Evolutionary conservation across 2,329 filamentous ascomycete genomes (phyloP), one percentile per base, ranked within the genome.

Genomic region (Pseudogymnoascus sp.): DNA sequence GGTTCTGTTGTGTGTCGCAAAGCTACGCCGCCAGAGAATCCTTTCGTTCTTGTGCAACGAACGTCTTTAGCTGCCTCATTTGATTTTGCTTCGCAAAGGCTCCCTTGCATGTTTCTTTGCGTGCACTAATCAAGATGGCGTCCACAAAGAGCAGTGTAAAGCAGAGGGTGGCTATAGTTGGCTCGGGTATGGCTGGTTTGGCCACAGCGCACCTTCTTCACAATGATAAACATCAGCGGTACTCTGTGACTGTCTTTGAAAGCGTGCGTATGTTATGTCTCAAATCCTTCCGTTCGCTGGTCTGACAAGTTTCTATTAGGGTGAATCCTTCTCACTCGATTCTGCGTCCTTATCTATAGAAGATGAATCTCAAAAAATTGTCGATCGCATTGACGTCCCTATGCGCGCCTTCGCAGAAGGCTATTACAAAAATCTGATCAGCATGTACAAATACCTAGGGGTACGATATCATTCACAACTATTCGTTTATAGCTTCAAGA

Each of bases 401-500:
- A 82, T 82, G 80, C 78, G 80, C 61, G 78, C 77, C 5, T 80
- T 82, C 66, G 77, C 77, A 12, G 77, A 74, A 8, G 78, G 79
- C 18, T 86, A 82, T 71, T 86, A 86, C 68, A 70, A 73, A 57
- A 83, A 85, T 65, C 72, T 86, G 60, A 78, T 77, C 66, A 75
- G 76, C 26, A 81, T 87, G 79, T 86, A 86, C 70, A 75, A 80
- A 26, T 75, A 83, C 66, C 72, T 87, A 3, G 77, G 75, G 1
- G 75, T 86, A 11, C 72, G 73, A 5, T 81, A 83, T 64, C 76
- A 78, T 42, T 73, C 77, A 11, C 77, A 82, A 62, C 76, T 75
- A 14, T 85, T 85, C 67, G 71, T 84, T 2, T 86, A 81, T 69
- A 77, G 77, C 40, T 82, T 85, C 64, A 76, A 71, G 61, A 67